Evolutionary conservation across 139 green algal species (phyloP).

Genomic region (Medakamo hakoo): DNA sequence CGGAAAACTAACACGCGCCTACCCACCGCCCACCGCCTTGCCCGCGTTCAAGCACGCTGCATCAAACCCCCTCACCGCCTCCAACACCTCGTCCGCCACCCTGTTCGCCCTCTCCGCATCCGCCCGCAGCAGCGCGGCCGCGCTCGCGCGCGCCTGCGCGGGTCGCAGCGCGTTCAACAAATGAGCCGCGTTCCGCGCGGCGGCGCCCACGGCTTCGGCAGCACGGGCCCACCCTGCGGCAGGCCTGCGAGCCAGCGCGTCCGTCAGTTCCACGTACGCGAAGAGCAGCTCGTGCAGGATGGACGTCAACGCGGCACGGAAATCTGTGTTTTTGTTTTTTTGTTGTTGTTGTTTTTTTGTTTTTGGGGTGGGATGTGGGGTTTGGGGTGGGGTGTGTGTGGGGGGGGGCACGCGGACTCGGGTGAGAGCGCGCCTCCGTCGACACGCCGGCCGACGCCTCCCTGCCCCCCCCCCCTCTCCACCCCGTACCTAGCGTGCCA

Average conservation of each 20-base stretch:
- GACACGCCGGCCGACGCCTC: too few species aligned
- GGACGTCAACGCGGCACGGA: neutral
- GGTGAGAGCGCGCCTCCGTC: neutral
- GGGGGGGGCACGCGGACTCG: neutral
- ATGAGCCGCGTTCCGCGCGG: neutral
- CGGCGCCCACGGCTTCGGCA: neutral
- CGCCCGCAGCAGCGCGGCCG: neutral
- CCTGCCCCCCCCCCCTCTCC: neutral
- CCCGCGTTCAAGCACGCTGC: too few species aligned
- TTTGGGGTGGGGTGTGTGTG: neutral
- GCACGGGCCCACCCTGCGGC: neutral
- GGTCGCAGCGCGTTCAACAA: neutral
- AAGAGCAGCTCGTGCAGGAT: neutral
- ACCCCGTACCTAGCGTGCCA: neutral
- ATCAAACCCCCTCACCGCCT: neutral
- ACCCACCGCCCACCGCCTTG: neutral
- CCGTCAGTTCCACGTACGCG: neutral
- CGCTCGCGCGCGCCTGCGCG: neutral
- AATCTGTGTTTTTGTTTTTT: too few species aligned
- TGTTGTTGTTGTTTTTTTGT: too few species aligned
- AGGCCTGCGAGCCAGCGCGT: neutral
- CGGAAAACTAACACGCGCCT: neutral
- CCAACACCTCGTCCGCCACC: neutral
- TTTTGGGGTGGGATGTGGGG: too few species aligned
- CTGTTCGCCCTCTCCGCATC: neutral